Percentiles rank a stretch among this genome's conserved stretches.
Conservation (phyloP, 225 moss, liverwort and hornwort species). For the Sphagnum tenellum region DNA sequence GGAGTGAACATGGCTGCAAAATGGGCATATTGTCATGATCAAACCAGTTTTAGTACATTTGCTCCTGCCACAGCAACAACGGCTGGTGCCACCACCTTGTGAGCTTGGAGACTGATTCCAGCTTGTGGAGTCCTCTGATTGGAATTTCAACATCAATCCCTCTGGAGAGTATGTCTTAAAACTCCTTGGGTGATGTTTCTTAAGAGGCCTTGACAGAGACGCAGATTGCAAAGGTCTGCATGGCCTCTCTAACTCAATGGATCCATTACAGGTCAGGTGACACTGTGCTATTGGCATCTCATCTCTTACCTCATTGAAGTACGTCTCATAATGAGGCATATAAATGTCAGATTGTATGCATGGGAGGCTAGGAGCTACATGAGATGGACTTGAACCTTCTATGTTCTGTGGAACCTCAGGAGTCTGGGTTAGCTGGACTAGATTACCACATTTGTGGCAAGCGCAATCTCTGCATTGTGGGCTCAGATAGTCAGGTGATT, state of each 20-base stretch:
- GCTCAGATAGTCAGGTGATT: conserved; percentile 13
- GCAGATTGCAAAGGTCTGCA: not conserved
- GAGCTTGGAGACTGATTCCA: conserved; percentile 9
- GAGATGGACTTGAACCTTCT: conserved; percentile 1
- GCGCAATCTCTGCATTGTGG: not conserved
- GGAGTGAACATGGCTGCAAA: conserved; percentile 29
- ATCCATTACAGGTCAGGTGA: conserved; percentile 3
- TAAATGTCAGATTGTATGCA: not conserved
- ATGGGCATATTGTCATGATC: conserved; percentile 30
- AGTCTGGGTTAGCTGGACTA: conserved; percentile 4
- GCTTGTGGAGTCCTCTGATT: conserved; percentile 2
- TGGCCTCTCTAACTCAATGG: conserved; percentile 9
- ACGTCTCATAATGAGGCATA: not conserved
- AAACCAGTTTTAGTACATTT: conserved; percentile 13
- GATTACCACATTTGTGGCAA: not conserved
- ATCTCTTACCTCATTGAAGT: not conserved
- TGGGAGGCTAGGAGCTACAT: not conserved
- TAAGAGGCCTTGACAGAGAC: conserved; percentile 2
- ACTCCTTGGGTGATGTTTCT: conserved; percentile 4
- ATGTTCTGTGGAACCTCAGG: not conserved
- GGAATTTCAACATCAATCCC: not conserved
- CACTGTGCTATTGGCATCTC: conserved; percentile 2
- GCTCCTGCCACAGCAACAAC: conserved; percentile 29
- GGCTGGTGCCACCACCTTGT: conserved; percentile 12
- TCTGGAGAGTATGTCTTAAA: conserved; percentile 8